Evolutionary conservation across 2,329 filamentous ascomycete species (phyloP), one percentile per base, ranked within the genome.

Genomic region (Fusarium algeriense): DNA sequence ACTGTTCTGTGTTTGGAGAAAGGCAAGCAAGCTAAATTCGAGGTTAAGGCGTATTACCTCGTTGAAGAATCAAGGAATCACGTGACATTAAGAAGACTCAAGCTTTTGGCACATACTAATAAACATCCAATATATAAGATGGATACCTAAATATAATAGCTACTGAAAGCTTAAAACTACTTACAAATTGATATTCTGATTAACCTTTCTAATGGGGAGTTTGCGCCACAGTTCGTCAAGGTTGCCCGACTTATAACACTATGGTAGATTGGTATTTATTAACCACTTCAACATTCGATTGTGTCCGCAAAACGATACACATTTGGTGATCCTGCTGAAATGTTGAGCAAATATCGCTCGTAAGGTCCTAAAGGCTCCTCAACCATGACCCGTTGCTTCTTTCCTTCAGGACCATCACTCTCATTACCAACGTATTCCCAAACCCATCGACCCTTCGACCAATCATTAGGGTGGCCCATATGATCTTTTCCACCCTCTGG

Each of bases 341-440:
- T 61, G 44, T 81, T 77, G 17, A 89, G 73, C 19, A 88, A 66
- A 64, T 85, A 83, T 49, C 82, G 77, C 76, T 89, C 86, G 75
- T 85, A 88, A 2, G 85, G 86, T 0, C 87, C 87, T 7, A 89
- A 71, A 7, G 80, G 83, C 73, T 88, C 87, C 71, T 89, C 87
- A 7, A 85, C 79, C 81, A 90, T 80, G 32, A 82, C 78, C 28
- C 79, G 78, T 67, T 81, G 76, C 78, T 46, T 83, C 83, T 23
- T 81, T 74, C 13, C 73, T 73, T 38, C 37, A 5, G 85, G 84
- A 11, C 84, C 84, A 4, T 80, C 74, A 23, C 74, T 70, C 57
- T 85, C 81, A 0, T 80, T 77, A 0, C 87, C 87, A 19, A 78
- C 75, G 49, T 87, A 89, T 73, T 86, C 83, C 87, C 87, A 89